phyloP scores from a whole-genome alignment of 805 yeast genomes.

The Candida nonsorbophila region DNA sequence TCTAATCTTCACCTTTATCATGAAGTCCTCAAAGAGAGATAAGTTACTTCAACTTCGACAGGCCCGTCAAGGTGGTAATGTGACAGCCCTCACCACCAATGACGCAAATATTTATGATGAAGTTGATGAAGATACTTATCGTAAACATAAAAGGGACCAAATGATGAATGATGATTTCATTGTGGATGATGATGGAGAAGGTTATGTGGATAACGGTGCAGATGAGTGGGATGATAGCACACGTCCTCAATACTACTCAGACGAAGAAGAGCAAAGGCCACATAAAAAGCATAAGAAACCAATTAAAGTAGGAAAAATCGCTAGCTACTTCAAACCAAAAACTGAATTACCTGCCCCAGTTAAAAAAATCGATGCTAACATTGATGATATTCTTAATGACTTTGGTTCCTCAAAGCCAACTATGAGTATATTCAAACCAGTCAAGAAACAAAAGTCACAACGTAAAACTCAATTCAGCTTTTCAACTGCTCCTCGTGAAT shows the following conservation, averaged over 20 bases:
- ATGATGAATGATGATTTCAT: slow-evolving; percentile 88
- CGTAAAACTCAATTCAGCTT: slow-evolving; percentile 20
- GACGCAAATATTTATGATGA: slow-evolving; percentile 92
- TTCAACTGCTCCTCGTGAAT: slow-evolving; percentile 20
- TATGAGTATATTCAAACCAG: slow-evolving; percentile 18
- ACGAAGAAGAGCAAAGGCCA: slow-evolving; percentile 41
- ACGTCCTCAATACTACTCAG: slow-evolving; percentile 50
- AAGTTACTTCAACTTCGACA: slow-evolving; percentile 9
- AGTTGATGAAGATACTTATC: slow-evolving; percentile 74
- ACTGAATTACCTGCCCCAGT: slow-evolving; percentile 21
- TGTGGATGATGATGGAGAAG: slow-evolving; percentile 90
- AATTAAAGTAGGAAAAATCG: slow-evolving; percentile 39
- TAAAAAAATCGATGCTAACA: slow-evolving; percentile 42
- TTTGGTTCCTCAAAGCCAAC: no score
- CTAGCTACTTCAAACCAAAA: slow-evolving; percentile 47
- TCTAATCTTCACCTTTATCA: no score
- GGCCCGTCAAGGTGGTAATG: no score
- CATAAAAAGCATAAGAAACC: slow-evolving; percentile 26
- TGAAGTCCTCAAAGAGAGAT: no score
- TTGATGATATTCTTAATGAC: slow-evolving; percentile 65
- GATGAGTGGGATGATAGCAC: slow-evolving; percentile 75
- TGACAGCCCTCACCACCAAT: no score
- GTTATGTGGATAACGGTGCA: slow-evolving; percentile 89
- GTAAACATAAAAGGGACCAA: slow-evolving; percentile 73
- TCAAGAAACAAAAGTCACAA: slow-evolving; percentile 3